phyloP scores from a whole-genome alignment of 73 alveolate genomes.

The Paramecium biaurelia region DNA sequence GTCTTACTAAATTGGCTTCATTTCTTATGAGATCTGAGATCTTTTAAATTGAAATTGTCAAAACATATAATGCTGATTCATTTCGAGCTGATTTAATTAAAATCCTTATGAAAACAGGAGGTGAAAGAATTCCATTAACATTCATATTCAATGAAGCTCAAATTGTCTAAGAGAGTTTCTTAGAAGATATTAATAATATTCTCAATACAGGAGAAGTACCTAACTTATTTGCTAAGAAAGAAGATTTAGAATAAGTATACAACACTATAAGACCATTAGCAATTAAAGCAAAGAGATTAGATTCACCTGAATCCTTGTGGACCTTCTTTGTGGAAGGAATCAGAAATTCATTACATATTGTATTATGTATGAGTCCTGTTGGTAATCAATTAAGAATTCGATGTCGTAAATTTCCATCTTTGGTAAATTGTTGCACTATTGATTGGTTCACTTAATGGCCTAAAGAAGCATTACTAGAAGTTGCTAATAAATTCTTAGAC shows the following conservation, averaged over 20 bases:
- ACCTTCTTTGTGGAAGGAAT: conserved; percentile 85
- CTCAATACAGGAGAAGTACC: conserved; percentile 98
- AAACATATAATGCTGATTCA: conserved; percentile 81
- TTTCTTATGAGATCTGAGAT: conserved; percentile 84
- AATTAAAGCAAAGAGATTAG: conserved; percentile 77
- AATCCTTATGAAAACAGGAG: conserved; percentile 88
- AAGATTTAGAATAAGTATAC: conserved; percentile 91
- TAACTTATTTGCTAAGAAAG: conserved; percentile 89
- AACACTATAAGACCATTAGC: conserved; percentile 84
- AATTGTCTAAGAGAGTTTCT: conserved; percentile 86
- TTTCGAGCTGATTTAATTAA: conserved; percentile 93
- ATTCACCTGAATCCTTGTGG: conserved; percentile 88
- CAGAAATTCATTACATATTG: conserved; percentile 90
- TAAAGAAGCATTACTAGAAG: conserved; percentile 91
- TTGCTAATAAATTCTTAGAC: conserved; percentile 67
- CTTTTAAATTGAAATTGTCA: conserved; percentile 86
- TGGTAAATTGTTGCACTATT: conserved; percentile 95
- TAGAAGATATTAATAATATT: conserved; percentile 92
- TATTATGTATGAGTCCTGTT: conserved; percentile 96
- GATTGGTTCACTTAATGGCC: conserved; percentile 99
- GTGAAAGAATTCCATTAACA: conserved; percentile 78
- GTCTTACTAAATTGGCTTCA: conserved; percentile 80
- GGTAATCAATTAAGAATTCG: conserved; percentile 94
- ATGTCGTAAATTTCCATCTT: conserved; percentile 95
- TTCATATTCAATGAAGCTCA: conserved; percentile 89